Percentiles rank a stretch among this genome's conserved stretches.
Conservation (phyloP, 2,329 filamentous ascomycete genomes). For the Tympanopsis confertula region DNA sequence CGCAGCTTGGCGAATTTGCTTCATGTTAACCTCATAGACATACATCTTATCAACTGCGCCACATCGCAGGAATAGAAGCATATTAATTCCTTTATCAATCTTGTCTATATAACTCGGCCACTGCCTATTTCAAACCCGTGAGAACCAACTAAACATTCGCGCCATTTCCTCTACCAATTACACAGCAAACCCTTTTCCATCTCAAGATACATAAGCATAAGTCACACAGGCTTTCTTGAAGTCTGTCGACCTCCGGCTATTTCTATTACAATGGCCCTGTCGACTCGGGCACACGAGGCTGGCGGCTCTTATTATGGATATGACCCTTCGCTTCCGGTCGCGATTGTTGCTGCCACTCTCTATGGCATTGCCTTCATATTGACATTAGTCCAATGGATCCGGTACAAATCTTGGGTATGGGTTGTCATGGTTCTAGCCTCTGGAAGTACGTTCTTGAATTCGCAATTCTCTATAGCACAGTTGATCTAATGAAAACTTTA, state of each 20-base stretch:
- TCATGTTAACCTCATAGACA: too few relatives aligned
- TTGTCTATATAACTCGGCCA: too few relatives aligned
- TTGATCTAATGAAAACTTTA: not conserved
- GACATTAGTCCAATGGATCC: slow-evolving; percentile 16
- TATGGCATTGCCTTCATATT: slow-evolving; percentile 13
- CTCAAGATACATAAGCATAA: not conserved
- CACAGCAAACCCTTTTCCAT: not conserved
- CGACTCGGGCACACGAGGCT: not conserved
- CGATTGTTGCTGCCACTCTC: slow-evolving; percentile 13
- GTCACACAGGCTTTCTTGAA: not conserved
- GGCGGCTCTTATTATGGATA: slow-evolving; percentile 10
- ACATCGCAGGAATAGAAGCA: too few relatives aligned
- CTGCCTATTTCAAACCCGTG: too few relatives aligned
- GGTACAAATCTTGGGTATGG: slow-evolving; percentile 18
- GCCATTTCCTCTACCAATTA: not conserved
- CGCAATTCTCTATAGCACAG: not conserved
- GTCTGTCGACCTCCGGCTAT: not conserved
- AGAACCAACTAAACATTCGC: not conserved
- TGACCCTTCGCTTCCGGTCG: slow-evolving; percentile 14
- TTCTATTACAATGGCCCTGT: not conserved
- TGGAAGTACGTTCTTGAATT: slow-evolving; percentile 11
- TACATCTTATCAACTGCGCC: too few relatives aligned
- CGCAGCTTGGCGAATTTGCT: too few relatives aligned
- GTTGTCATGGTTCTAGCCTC: slow-evolving; percentile 16
- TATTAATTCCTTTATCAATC: too few relatives aligned